Evolutionary conservation across 208 protist genomes (phyloP), one percentile per base, ranked within the genome.

Genomic region (Trypanosoma rangeli): DNA sequence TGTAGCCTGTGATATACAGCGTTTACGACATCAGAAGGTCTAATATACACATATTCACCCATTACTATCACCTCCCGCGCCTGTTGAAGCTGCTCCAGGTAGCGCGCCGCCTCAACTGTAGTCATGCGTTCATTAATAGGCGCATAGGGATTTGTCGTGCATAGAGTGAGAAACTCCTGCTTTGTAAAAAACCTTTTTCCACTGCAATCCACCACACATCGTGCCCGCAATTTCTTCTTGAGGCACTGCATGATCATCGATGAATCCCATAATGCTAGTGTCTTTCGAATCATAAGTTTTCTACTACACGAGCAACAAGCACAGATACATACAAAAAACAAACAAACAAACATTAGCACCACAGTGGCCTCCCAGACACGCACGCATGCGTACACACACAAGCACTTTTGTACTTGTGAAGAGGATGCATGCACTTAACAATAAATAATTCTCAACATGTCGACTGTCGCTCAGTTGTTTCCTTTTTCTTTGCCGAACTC

Each of bases 1-100:
- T 78, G 70, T 9, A 63, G 42, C 33, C 67, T 78, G n/a, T 83
- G 3, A 64, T 94, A 79, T 31, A 91, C 88, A 18, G 82, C 74
- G 50, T 91, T 80, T 8, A 90, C 74, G 0, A 87, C 77, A 28
- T 78, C 70, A 58, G 67, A 64, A 1, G 83, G 78, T 54, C 79
- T 61, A 1, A 74, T 24, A 58, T 89, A 86, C 5, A 85, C 49
- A 39, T 79, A 74, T 13, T 79, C 74, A 3, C 55, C 68, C 10
- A 85, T 42, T 1, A 77, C 54, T 0, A 89, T 68, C 0, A 84
- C 58, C 18, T 78, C 48, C 68, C 76, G 64, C 68, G 76, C 66
- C 28, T 39, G 49, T 15, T 78, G 79, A 28, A 94, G 79, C 29
- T 42, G 54, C 20, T 78, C 31, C 0, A 92, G 44, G 49, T 83